Percentiles rank a stretch among this genome's conserved stretches.
phyloP scores from a whole-genome alignment of 495 filamentous ascomycete genomes.

The Sordaria brevicollis region DNA sequence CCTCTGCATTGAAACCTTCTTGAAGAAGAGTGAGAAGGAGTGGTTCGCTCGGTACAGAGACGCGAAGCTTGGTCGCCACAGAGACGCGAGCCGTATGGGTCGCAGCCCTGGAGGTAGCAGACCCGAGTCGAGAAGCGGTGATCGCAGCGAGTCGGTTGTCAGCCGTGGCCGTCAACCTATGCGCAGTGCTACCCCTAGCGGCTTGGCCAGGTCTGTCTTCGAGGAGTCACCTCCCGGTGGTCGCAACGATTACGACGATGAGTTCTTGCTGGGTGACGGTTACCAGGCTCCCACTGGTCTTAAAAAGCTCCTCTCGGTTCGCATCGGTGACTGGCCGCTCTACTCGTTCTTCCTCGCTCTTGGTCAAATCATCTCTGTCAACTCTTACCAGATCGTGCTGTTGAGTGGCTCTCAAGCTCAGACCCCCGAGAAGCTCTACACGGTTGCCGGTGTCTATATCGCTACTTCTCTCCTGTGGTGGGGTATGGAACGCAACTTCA shows the following conservation, averaged over 20 bases:
- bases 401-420: constrained; percentile 50
- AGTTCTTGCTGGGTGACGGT: constrained; percentile 53
- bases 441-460: constrained; percentile 53
- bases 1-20: constrained; percentile 53
- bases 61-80: constrained; percentile 42
- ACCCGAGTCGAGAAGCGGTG: constrained; percentile 12
- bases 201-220: constrained; percentile 18
- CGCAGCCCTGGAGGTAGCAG: constrained; percentile 10
- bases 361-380: constrained; percentile 57
- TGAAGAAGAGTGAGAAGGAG: constrained; percentile 53
- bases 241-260: constrained; percentile 18
- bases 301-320: constrained; percentile 37
- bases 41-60: constrained; percentile 50
- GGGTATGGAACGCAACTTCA: constrained; percentile 45
- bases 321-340: constrained; percentile 55
- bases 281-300: constrained; percentile 59
- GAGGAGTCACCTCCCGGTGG: constrained; percentile 16
- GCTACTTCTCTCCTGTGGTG: constrained; percentile 53
- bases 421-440: constrained; percentile 51
- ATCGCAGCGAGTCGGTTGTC: constrained; percentile 17
- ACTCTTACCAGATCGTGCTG: constrained; percentile 60
- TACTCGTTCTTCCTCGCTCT: constrained; percentile 62
- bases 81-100: constrained; percentile 10
- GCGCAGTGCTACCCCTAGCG: constrained; percentile 21
- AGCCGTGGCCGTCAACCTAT: constrained; percentile 22